These are phyloP conservation scores for Cryomyces minteri DNA, from an alignment of 495 filamentous ascomycete genomes.

Conservation along the genomic window DNA sequence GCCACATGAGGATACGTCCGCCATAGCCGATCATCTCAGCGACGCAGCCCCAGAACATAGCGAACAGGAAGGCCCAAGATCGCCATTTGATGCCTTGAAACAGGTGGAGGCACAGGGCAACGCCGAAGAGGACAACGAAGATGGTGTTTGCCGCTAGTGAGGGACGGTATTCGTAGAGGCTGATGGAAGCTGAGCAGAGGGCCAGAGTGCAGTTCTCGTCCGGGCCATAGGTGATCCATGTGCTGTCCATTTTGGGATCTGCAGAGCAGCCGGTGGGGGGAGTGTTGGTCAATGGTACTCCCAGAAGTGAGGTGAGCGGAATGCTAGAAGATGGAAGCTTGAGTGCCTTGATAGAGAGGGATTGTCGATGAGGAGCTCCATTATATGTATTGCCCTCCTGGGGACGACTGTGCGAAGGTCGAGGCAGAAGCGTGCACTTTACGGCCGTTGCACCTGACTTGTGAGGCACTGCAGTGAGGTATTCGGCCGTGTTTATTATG, in stretches of 20 bases:
- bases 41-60: constrained; percentile 19
- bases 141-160: constrained; percentile 1
- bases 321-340: no score
- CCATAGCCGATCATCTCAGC: constrained; percentile 26
- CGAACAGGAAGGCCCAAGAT: constrained; percentile 25
- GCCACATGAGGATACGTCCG: constrained; percentile 20
- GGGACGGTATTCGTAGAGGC: constrained; percentile 1
- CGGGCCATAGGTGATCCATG: not conserved
- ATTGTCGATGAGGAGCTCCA: not conserved
- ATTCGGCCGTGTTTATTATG: no score
- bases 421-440: not conserved
- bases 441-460: not conserved
- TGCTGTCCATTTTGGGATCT: not conserved
- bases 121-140: constrained; percentile 1
- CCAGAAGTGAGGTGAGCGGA: not conserved
- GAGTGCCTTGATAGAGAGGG: not conserved
- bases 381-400: not conserved
- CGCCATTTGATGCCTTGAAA: constrained; percentile 1
- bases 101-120: not conserved
- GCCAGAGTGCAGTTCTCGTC: not conserved
- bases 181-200: not conserved
- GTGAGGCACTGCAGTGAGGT: no score
- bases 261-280: not conserved
- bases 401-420: not conserved
- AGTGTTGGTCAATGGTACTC: not conserved